Evolutionary conservation across 2,329 filamentous ascomycete genomes (phyloP).

Genomic region (Colletotrichum horii): DNA sequence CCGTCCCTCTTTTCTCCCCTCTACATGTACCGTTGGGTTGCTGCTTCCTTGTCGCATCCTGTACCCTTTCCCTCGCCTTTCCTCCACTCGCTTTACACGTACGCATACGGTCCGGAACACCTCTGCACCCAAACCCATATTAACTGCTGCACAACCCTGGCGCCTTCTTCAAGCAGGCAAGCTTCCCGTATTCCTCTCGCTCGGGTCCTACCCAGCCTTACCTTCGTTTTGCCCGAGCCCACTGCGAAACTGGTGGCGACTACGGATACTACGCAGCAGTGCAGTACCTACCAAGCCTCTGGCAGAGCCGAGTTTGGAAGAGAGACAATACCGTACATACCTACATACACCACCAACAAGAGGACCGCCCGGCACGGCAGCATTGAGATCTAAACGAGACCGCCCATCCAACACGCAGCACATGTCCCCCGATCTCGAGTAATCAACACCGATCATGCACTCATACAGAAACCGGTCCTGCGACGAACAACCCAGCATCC

Average conservation of each 20-base stretch:
- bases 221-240: background rate
- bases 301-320: background rate
- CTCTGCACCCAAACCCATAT: background rate
- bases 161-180: constrained; percentile 19
- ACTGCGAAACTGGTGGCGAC: constrained; percentile 11
- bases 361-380: background rate
- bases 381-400: constrained; percentile 15
- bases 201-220: background rate
- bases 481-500: background rate
- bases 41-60: background rate
- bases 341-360: background rate
- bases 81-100: constrained; percentile 4
- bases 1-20: constrained; percentile 8
- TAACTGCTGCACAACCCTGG: constrained; percentile 13
- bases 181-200: background rate
- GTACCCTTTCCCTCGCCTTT: background rate
- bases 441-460: constrained; percentile 16
- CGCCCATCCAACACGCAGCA: background rate
- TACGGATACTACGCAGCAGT: background rate
- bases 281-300: background rate
- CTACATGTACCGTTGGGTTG: background rate
- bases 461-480: background rate
- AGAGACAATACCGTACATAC: background rate
- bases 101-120: background rate
- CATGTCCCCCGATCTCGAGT: constrained; percentile 1